These are phyloP conservation scores for Ganoderma leucocontextum DNA, from an alignment of 1,284 basidiomycete genomes.

Conservation along the genomic window DNA sequence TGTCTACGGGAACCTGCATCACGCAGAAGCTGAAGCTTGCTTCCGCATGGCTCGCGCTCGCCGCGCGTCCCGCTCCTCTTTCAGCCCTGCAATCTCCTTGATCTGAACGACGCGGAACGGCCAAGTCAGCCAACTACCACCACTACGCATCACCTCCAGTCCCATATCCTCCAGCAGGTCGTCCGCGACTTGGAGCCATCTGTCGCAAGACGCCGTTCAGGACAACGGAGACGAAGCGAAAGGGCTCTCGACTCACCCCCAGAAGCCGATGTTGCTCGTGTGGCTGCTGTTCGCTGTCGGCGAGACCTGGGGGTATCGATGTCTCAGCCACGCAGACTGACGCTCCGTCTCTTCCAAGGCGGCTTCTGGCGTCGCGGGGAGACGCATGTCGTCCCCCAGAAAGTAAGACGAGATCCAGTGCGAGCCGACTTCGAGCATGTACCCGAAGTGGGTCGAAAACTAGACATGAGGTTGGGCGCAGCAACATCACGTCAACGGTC, in stretches of 20 bases:
- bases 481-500: neutral
- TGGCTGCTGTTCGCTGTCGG: constrained; percentile 56
- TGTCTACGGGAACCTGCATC: too few relatives aligned
- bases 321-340: constrained; percentile 57
- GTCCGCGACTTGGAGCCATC: constrained; percentile 67
- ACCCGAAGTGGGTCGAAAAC: constrained; percentile 52
- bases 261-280: constrained; percentile 53
- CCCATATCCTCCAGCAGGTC: constrained; percentile 67
- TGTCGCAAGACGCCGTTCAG: constrained; percentile 31
- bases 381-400: constrained; percentile 54
- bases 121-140: constrained; percentile 69
- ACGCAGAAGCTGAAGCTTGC: too few relatives aligned
- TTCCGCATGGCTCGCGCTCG: constrained; percentile 12
- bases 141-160: constrained; percentile 56
- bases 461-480: neutral
- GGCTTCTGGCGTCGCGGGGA: constrained; percentile 54
- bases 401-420: constrained; percentile 76
- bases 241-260: constrained; percentile 45
- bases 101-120: constrained; percentile 59
- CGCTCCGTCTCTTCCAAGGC: constrained; percentile 51
- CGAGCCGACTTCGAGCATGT: constrained; percentile 58
- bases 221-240: neutral
- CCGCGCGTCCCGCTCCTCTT: constrained; percentile 48
- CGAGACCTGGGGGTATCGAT: constrained; percentile 57
- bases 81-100: constrained; percentile 54